Evolutionary conservation across 148 eudicot genomes (phyloP), one percentile per base, ranked within the genome.

Genomic region (Dianthus caryophyllus): DNA sequence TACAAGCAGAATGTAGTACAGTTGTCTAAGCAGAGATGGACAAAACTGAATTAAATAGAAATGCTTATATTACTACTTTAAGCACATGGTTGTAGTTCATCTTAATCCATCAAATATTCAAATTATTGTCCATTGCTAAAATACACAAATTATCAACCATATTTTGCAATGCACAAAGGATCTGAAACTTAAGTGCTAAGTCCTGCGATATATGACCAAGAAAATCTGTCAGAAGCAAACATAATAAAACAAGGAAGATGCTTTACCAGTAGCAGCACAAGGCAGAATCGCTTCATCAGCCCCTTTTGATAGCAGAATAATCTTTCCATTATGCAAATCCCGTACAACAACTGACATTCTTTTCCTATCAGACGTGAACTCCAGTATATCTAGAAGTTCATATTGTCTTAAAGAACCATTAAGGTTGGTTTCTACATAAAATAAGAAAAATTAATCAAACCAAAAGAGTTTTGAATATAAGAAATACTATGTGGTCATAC

Each of bases 211-310:
- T 22, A 62, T 17, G 36, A 24, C 16, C 15, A 20, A 63, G 1
- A 33, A 63, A 44, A 62, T 14, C 64, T 29, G 1, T 18, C 17
- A 55, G 44, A 70, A 52, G 30, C 20, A 76, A 36, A 61, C 52
- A 68, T 0, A 75, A 47, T 65, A 43, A 71, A 58, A 43, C 1
- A 53, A 59, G 31, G 65, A 78, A 57, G 33, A 55, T 58, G 33
- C 18, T 52, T 69, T 75, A 94, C 99, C 99, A 69, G 81, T 38
- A 81, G 29, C 64, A 39, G 89, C 84, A 78, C 20, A 73, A 77
- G 99, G 97, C 62, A 94, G 73, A 73, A 94, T 82, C 36, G 96
- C 76, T 82, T 94, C 99, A 86, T 94, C 99, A n/a, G 99, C 99
- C 56, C 99, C 99, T 79, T 94, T 94, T 4, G 96, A 84, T 54